Base-by-base conservation (phyloP, 2,329 filamentous ascomycete genomes). In the Diaporthe batatas region DNA sequence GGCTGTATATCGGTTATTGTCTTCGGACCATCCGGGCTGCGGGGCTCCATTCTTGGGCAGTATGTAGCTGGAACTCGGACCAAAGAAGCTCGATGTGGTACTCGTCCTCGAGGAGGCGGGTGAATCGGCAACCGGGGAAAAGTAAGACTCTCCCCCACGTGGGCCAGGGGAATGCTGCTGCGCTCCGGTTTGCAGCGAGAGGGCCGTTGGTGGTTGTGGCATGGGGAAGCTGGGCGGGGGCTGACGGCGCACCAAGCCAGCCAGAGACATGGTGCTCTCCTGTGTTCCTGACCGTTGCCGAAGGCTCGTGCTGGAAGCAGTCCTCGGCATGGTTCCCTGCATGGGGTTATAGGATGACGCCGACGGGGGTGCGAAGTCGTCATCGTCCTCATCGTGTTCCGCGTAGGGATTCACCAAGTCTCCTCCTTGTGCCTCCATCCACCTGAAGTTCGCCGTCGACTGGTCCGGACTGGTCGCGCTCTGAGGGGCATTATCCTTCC, bases 51-150 rank as follows among this genome's bases (percentile, higher is more conserved):
- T 90, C 75, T 95, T 92, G 68, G 94, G 92, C 79, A 97, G 97
- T 1, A 91, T 90, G 75, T 88, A 90, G 25, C 82, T 81, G 4
- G 82, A 81, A n/a, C 83, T 82, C 1, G 82, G 79, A 0, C 82
- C 80, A 78, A 95, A 97, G 80, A 95, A 91, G 58, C 91, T 90
- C 53, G 93, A 94, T 6, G 93, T 88, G 1, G 91, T 91, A 80
- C 93, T 95, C 10, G 93, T 92, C 65, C 94, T 89, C 32, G 92
- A 92, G 18, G 92, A 94, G 55, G 91, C 91, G 12, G 94, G 93
- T 0, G 93, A 94, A 70, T 98, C 95, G 44, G 88, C 89, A 2
- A 92, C 89, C 0, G 96, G 96, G 0, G 96, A 98, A 82, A 99
- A 99, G 83, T 98, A 98, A 4, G 95, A 98, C 73, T 95, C 94